phyloP scores from a whole-genome alignment of 495 filamentous ascomycete species.

The Antarctomyces pellizariae region DNA sequence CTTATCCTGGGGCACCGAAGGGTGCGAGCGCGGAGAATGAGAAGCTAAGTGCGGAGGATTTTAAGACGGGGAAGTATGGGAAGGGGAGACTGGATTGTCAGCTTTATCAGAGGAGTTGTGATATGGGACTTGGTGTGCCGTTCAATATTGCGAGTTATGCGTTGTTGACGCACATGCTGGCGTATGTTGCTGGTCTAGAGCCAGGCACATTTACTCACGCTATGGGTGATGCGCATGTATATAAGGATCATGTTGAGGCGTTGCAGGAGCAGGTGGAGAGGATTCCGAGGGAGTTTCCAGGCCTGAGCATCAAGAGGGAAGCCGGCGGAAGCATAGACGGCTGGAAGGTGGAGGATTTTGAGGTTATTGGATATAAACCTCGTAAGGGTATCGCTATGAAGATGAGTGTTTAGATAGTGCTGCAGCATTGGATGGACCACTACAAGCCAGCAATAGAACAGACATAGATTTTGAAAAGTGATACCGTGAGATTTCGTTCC shows the following conservation, averaged over 20 bases:
- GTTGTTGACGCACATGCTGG: constrained; percentile 80
- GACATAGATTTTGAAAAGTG: no score
- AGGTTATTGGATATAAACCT: constrained; percentile 69
- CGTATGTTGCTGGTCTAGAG: constrained; percentile 58
- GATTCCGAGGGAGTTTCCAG: constrained; percentile 64
- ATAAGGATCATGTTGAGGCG: constrained; percentile 79
- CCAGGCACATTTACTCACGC: constrained; percentile 72
- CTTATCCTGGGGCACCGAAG: constrained; percentile 29
- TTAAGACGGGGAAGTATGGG: constrained; percentile 5
- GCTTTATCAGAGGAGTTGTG: constrained; percentile 83
- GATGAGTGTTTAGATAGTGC: constrained; percentile 81
- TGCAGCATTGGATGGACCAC: no score
- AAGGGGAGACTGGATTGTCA: constrained; percentile 57
- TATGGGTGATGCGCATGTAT: constrained; percentile 94
- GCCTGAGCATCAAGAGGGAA: constrained; percentile 40
- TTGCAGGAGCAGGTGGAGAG: constrained; percentile 55
- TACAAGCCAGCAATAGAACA: no score
- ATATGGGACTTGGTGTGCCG: constrained; percentile 92
- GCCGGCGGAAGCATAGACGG: constrained; percentile 52
- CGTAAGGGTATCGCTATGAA: constrained; percentile 88
- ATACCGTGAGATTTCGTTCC: no score
- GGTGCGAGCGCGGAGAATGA: constrained; percentile 2
- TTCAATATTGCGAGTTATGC: constrained; percentile 96
- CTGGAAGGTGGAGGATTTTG: constrained; percentile 74
- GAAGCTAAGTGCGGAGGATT: no score